These are phyloP conservation scores for Teratosphaeria viscida DNA, from an alignment of 2,329 filamentous ascomycete genomes.

Conservation along the genomic window DNA sequence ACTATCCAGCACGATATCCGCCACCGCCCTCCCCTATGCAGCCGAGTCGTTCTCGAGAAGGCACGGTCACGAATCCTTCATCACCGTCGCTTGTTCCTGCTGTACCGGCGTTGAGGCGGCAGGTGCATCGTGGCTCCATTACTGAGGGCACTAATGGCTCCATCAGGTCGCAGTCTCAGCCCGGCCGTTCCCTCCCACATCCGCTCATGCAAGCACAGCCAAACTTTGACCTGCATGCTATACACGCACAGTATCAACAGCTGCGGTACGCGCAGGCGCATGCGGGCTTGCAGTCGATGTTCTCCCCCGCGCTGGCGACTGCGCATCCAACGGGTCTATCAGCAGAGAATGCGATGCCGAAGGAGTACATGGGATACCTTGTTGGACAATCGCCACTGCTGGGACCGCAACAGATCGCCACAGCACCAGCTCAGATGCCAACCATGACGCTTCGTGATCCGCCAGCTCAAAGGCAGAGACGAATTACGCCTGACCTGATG, in stretches of 20 bases:
- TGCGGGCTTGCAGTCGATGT: conserved; percentile 14
- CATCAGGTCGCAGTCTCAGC: conserved; percentile 40
- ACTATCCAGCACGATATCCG: conserved; percentile 34
- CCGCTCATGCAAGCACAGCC: conserved; percentile 28
- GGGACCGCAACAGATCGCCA: conserved; percentile 23
- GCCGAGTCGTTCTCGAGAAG: conserved; percentile 31
- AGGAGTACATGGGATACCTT: conserved; percentile 43
- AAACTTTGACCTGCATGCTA: conserved; percentile 28
- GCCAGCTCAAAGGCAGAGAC: conserved; percentile 30
- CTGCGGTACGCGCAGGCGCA: conserved; percentile 17
- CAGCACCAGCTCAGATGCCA: conserved; percentile 25
- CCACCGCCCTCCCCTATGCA: conserved; percentile 29
- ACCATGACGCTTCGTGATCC: conserved; percentile 29
- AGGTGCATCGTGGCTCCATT: conserved; percentile 33
- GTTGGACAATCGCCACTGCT: conserved; percentile 34
- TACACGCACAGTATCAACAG: conserved; percentile 24
- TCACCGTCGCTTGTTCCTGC: conserved; percentile 37
- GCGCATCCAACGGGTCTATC: conserved; percentile 10
- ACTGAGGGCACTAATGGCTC: conserved; percentile 32
- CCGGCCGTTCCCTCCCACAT: conserved; percentile 33
- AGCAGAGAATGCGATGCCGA: conserved; percentile 30
- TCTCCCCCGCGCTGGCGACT: conserved; percentile 11
- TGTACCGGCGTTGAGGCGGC: conserved; percentile 33
- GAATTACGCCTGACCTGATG: conserved; percentile 34
- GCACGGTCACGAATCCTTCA: conserved; percentile 37